Evolutionary conservation across 2,329 filamentous ascomycete genomes (phyloP).

Genomic region (Pestalotiopsis sp.): DNA sequence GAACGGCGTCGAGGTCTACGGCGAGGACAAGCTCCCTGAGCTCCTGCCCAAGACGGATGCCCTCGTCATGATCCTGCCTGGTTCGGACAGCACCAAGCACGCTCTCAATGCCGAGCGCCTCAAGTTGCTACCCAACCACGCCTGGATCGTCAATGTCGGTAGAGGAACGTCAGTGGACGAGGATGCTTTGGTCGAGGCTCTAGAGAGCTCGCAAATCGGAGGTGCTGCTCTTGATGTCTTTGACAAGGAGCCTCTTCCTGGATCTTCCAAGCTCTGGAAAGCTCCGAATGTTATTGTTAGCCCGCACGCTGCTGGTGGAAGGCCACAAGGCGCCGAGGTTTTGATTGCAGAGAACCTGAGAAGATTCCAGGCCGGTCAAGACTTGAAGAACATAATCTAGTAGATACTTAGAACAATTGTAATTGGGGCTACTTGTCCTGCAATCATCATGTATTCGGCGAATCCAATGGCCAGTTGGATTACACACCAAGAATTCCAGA

Average conservation of each 20-base stretch:
- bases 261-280: slow-evolving; percentile 48
- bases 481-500: no score
- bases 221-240: slow-evolving; percentile 55
- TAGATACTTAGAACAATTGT: background rate
- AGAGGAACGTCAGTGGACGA: slow-evolving; percentile 52
- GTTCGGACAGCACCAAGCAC: slow-evolving; percentile 56
- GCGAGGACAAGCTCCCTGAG: slow-evolving; percentile 54
- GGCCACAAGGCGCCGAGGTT: slow-evolving; percentile 61
- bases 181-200: slow-evolving; percentile 48
- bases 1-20: slow-evolving; percentile 58
- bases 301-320: slow-evolving; percentile 61
- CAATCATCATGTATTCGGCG: no score
- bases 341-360: slow-evolving; percentile 65
- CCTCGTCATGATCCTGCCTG: slow-evolving; percentile 69
- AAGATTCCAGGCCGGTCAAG: slow-evolving; percentile 60
- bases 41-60: slow-evolving; percentile 62
- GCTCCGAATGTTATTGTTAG: slow-evolving; percentile 55
- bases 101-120: slow-evolving; percentile 58
- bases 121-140: slow-evolving; percentile 56
- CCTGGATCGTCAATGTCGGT: slow-evolving; percentile 57
- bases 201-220: slow-evolving; percentile 45
- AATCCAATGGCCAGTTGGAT: no score
- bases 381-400: slow-evolving; percentile 56
- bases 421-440: no score
- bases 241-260: slow-evolving; percentile 36